phyloP scores from a whole-genome alignment of 352 stramenopile genomes.

The Elongisporangium prolatum region DNA sequence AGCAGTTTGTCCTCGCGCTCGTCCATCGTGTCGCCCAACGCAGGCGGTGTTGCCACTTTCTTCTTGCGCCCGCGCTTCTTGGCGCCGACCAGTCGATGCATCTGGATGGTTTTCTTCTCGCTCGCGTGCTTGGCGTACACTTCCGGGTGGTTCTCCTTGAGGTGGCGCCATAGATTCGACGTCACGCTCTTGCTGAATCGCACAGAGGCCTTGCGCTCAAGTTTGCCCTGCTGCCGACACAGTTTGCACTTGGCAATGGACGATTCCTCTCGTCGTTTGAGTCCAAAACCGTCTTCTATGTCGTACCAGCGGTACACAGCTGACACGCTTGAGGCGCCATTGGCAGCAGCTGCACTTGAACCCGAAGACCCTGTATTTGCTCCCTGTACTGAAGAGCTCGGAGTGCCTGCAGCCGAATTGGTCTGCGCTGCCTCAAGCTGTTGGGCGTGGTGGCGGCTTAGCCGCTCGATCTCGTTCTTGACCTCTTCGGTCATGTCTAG shows the following conservation, averaged over 20 bases:
- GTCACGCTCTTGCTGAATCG: slow-evolving; percentile 83
- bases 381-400: not conserved
- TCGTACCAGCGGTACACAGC: slow-evolving; percentile 81
- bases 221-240: slow-evolving; percentile 49
- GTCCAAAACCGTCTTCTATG: slow-evolving; percentile 46
- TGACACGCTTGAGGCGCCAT: slow-evolving; percentile 23
- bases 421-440: not conserved
- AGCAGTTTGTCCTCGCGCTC: slow-evolving; percentile 15
- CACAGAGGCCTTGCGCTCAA: slow-evolving; percentile 63
- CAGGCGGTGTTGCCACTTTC: slow-evolving; percentile 12
- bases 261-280: slow-evolving; percentile 72
- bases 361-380: not conserved
- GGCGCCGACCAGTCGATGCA: slow-evolving; percentile 48
- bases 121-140: slow-evolving; percentile 65
- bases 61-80: slow-evolving; percentile 67
- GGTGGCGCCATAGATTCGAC: slow-evolving; percentile 76
- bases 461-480: not conserved
- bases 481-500: not conserved
- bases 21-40: not conserved
- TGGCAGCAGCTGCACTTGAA: not conserved
- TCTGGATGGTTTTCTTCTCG: slow-evolving; percentile 76
- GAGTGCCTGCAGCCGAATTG: not conserved
- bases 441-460: not conserved
- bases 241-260: slow-evolving; percentile 64
- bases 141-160: slow-evolving; percentile 77